Evolutionary conservation across 805 yeast species (phyloP).

Genomic region (Suhomyces sp.): DNA sequence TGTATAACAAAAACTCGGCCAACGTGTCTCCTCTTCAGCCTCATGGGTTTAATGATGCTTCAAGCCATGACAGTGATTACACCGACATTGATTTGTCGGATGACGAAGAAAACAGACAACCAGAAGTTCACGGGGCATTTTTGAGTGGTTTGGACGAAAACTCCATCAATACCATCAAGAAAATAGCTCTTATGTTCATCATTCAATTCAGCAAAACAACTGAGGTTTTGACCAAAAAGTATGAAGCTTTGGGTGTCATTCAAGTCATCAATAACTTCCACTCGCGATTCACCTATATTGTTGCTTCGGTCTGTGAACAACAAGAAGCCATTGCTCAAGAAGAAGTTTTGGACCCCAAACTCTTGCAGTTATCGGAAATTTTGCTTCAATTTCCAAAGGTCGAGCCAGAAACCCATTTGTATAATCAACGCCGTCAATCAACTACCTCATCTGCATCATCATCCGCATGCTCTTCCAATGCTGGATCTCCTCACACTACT

Average conservation of each 20-base stretch:
- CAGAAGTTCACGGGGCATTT: conserved; percentile 45
- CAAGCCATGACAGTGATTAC: conserved; percentile 4
- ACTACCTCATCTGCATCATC: conserved; percentile 3
- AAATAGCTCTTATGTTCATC: conserved; percentile 42
- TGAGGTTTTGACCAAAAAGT: conserved; percentile 51
- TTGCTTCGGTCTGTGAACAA: conserved; percentile 23
- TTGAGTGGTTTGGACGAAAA: conserved; percentile 46
- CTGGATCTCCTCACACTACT: conserved; percentile 4
- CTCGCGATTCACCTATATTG: conserved; percentile 12
- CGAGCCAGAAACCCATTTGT: background rate
- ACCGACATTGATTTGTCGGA: conserved; percentile 14
- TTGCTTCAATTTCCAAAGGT: conserved; percentile 24
- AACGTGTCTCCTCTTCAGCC: background rate
- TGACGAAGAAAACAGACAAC: conserved; percentile 43
- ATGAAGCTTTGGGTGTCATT: conserved; percentile 52
- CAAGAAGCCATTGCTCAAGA: conserved; percentile 13
- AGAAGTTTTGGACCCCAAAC: conserved; percentile 12
- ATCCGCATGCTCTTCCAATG: conserved; percentile 3
- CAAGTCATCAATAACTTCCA: conserved; percentile 39
- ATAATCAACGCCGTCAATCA: conserved; percentile 3
- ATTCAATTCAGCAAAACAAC: conserved; percentile 45
- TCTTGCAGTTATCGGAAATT: conserved; percentile 22
- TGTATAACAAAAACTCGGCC: conserved; percentile 1
- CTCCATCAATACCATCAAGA: conserved; percentile 38
- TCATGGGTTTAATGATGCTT: background rate